Percentiles rank a stretch among this genome's conserved stretches.
phyloP scores from a whole-genome alignment of 116 monocot species.

The Iris pallida region DNA sequence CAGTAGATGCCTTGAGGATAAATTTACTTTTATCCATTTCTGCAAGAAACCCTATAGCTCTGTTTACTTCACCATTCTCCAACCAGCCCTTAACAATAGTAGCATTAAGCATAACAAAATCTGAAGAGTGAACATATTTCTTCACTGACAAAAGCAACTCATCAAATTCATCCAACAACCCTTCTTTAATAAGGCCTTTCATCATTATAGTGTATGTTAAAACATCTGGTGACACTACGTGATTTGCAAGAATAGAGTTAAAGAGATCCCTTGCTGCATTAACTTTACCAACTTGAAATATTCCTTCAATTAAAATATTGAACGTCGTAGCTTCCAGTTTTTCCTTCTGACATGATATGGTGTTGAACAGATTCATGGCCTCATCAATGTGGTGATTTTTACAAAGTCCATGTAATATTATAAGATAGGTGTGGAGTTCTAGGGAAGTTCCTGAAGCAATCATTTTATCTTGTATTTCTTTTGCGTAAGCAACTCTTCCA shows the following conservation, averaged over 20 bases:
- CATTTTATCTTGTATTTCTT: slow-evolving; percentile 10
- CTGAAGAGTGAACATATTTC: not conserved
- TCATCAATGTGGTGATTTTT: slow-evolving; percentile 11
- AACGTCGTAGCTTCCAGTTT: slow-evolving; percentile 5
- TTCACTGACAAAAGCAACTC: slow-evolving; percentile 10
- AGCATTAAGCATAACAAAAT: slow-evolving; percentile 7
- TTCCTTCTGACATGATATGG: not conserved
- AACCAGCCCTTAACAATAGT: slow-evolving; percentile 11
- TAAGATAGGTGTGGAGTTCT: slow-evolving; percentile 2
- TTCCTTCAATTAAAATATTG: slow-evolving; percentile 11
- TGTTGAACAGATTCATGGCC: slow-evolving; percentile 12
- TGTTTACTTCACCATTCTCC: slow-evolving; percentile 8
- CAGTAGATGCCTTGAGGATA: not conserved
- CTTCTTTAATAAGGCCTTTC: slow-evolving; percentile 12
- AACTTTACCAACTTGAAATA: slow-evolving; percentile 10
- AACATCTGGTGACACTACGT: slow-evolving; percentile 6
- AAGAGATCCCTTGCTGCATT: slow-evolving; percentile 4
- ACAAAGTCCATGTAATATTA: slow-evolving; percentile 22
- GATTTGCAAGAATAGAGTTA: not conserved
- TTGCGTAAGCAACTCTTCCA: slow-evolving; percentile 9
- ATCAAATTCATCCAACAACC: slow-evolving; percentile 12
- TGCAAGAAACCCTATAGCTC: slow-evolving; percentile 11
- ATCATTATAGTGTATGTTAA: slow-evolving; percentile 6
- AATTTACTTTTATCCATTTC: slow-evolving; percentile 1
- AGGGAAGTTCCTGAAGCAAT: not conserved